phyloP scores from a whole-genome alignment of 179 eudicot species.

The Spinacia oleracea region DNA sequence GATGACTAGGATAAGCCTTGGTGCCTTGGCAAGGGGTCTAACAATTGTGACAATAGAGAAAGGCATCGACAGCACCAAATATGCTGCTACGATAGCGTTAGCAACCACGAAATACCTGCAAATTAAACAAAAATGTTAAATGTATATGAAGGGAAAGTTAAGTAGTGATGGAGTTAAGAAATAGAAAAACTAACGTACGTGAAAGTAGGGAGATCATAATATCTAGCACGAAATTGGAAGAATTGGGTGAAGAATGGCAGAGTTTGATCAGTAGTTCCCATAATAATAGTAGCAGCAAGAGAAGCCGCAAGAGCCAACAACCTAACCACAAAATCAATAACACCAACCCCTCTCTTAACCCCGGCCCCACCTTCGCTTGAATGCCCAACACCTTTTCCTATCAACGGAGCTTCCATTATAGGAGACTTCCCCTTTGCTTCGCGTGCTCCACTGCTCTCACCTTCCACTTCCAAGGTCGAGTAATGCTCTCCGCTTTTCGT shows the following conservation, averaged over 20 bases:
- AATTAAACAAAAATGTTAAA: too few relatives aligned
- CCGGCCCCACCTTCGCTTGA: conserved; percentile 13
- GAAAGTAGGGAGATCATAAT: conserved; percentile 73
- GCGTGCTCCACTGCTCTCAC: conserved; percentile 19
- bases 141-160: too few relatives aligned
- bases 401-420: conserved; percentile 40
- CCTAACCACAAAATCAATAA: conserved; percentile 73
- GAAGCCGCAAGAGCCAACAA: conserved; percentile 60
- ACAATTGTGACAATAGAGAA: conserved; percentile 79
- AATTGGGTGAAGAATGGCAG: conserved; percentile 89
- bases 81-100: conserved; percentile 58
- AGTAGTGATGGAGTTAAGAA: not conserved
- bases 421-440: conserved; percentile 38
- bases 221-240: conserved; percentile 74
- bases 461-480: conserved; percentile 34
- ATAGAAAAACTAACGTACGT: conserved; percentile 40
- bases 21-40: conserved; percentile 54
- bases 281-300: conserved; percentile 62
- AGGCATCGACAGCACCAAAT: conserved; percentile 75
- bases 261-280: conserved; percentile 89
- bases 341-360: conserved; percentile 56
- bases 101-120: conserved; percentile 77
- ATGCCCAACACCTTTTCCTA: conserved; percentile 30
- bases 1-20: conserved; percentile 65
- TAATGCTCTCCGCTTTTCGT: conserved; percentile 25